Evolutionary conservation across 805 yeast species (phyloP), one percentile per base, ranked within the genome.

Genomic region (Yarrowia bubula): DNA sequence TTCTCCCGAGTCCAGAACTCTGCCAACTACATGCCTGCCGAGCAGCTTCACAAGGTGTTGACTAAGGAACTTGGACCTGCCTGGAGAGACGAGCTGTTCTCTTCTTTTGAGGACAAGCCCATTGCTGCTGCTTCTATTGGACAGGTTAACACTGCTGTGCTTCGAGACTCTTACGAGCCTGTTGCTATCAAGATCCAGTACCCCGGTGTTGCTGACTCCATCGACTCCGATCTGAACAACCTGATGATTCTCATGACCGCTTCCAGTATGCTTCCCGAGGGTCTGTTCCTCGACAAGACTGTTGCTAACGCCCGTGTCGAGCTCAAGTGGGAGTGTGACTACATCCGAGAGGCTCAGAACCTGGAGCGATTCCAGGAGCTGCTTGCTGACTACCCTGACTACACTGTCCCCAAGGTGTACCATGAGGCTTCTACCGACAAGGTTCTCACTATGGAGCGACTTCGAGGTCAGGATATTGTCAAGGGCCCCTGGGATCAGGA

Each of bases 81-180:
- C 66, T 95, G 99, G 99, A 82, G 89, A 68, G 73, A 78, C 4
- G 80, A 86, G 41, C 74, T 78, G 57, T 95, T 90, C 73, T 77
- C 86, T 10, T 78, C 84, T 1, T 95, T 95, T 75, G 90, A 91
- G 65, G 95, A 90, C 69, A 81, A 88, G 22, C 99, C 99, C 5
- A 84, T 95, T 65, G 98, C 98, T 0, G 98, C 99, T 2, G 97
- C 99, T 0, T 91, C 97, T 5, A 95, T 95, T 69, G 98, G 98
- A 1, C 98, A 95, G 76, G 98, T 95, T 7, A 99, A 95, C 75
- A 82, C 80, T 41, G 99, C 97, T 1, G 85, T 83, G 18, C 69
- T 78, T 33, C 82, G 79, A 55, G 86, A 83, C 65, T 83, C 86
- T 43, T 85, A 85, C 28, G 67, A 72, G 31, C 84, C 84, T 42